phyloP scores from a whole-genome alignment of 2,329 filamentous ascomycete genomes.

The Penicillium sumatraense region DNA sequence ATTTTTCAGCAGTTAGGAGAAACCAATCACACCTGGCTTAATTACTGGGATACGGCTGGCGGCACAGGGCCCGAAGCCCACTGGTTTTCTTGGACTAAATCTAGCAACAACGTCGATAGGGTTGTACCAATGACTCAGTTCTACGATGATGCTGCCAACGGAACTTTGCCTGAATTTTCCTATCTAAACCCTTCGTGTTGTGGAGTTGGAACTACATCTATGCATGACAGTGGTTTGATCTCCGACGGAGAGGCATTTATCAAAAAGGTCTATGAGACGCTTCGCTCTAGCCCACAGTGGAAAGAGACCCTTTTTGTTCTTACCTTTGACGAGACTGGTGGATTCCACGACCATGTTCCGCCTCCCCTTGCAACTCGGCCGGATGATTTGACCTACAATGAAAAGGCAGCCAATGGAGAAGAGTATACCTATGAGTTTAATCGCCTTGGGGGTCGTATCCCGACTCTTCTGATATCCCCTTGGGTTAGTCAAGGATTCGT shows the following conservation, averaged over 20 bases:
- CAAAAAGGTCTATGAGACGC: conserved; percentile 40
- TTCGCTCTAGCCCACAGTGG: conserved; percentile 39
- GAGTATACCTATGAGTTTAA: conserved; percentile 34
- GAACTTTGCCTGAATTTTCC: conserved; percentile 35
- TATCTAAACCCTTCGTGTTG: conserved; percentile 47
- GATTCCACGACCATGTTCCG: conserved; percentile 42
- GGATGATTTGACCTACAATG: conserved; percentile 40
- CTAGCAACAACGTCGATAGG: conserved; percentile 26
- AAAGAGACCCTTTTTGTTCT: conserved; percentile 39
- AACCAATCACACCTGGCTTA: conserved; percentile 36
- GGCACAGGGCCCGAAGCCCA: conserved; percentile 33
- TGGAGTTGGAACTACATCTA: conserved; percentile 37
- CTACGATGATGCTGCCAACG: conserved; percentile 37
- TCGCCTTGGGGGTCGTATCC: conserved; percentile 33
- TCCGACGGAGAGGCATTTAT: conserved; percentile 41
- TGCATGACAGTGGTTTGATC: conserved; percentile 39
- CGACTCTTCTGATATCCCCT: conserved; percentile 35
- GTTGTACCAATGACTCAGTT: conserved; percentile 36
- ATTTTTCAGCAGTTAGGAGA: conserved; percentile 46
- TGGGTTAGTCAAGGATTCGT: conserved; percentile 32
- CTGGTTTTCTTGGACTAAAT: conserved; percentile 38
- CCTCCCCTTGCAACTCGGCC: conserved; percentile 35
- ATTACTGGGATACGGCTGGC: conserved; percentile 30
- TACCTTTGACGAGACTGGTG: conserved; percentile 43
- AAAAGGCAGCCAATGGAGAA: conserved; percentile 27